phyloP scores from a whole-genome alignment of 1,139 yeast species.

The Kluyveromyces marxianus region DNA sequence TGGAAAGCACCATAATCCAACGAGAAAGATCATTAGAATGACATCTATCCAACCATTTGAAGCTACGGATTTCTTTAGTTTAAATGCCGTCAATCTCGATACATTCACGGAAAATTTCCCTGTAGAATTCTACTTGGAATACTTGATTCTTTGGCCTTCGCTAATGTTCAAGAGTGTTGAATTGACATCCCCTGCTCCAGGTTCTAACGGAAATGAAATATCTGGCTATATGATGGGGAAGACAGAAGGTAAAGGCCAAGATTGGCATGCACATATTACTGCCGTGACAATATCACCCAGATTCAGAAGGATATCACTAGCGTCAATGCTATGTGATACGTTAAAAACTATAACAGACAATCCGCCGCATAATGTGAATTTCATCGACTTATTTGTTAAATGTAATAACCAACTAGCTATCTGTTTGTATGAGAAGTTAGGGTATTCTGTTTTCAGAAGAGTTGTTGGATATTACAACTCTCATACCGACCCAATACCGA shows the following conservation, averaged over 20 bases:
- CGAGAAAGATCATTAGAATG: slow-evolving; percentile 14
- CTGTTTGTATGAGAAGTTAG: slow-evolving; percentile 74
- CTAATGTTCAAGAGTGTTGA: slow-evolving; percentile 71
- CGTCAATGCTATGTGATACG: slow-evolving; percentile 62
- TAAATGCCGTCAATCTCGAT: slow-evolving; percentile 75
- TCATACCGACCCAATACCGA: slow-evolving; percentile 30
- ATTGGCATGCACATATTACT: slow-evolving; percentile 96
- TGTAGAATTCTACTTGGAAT: slow-evolving; percentile 73
- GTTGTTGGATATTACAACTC: slow-evolving; percentile 80
- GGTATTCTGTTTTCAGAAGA: slow-evolving; percentile 76
- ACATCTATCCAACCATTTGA: slow-evolving; percentile 54
- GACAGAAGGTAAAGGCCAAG: slow-evolving; percentile 75
- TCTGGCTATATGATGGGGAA: slow-evolving; percentile 94
- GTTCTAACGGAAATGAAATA: slow-evolving; percentile 28
- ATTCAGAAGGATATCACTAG: slow-evolving; percentile 79
- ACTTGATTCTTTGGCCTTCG: slow-evolving; percentile 81
- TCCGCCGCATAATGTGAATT: slow-evolving; percentile 65
- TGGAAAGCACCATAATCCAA: too few species aligned
- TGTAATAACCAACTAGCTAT: slow-evolving; percentile 77
- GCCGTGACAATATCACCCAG: slow-evolving; percentile 87
- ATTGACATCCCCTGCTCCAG: slow-evolving; percentile 11
- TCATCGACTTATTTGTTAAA: slow-evolving; percentile 85
- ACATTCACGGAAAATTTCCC: slow-evolving; percentile 88
- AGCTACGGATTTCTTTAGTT: slow-evolving; percentile 68
- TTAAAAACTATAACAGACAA: slow-evolving; percentile 66